Conservation (phyloP, 805 yeast genomes). For the Dipodascus albidus region DNA sequence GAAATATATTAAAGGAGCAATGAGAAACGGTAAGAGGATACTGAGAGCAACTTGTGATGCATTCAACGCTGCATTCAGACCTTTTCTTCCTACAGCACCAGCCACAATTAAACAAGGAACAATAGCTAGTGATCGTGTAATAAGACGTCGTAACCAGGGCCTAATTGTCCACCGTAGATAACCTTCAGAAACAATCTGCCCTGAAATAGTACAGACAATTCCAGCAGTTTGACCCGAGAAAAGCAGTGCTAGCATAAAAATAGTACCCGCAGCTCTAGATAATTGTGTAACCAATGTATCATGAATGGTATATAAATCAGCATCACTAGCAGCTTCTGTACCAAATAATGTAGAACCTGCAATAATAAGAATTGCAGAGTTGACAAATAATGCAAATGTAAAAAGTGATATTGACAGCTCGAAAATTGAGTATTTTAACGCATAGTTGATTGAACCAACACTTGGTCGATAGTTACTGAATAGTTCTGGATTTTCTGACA, state of each 20-base stretch:
- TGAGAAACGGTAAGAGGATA: conserved; percentile 67
- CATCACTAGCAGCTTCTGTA: conserved; percentile 51
- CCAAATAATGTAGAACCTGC: not conserved
- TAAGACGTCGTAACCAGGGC: conserved; percentile 72
- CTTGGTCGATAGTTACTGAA: conserved; percentile 56
- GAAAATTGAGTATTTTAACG: conserved; percentile 57
- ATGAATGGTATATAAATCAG: conserved; percentile 74
- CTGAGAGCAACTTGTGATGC: conserved; percentile 78
- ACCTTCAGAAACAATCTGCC: conserved; percentile 88
- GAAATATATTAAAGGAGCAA: conserved; percentile 77
- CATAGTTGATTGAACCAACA: conserved; percentile 53
- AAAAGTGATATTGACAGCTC: conserved; percentile 64
- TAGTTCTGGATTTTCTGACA: conserved; percentile 25
- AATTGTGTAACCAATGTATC: conserved; percentile 45
- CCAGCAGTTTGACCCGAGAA: conserved; percentile 89
- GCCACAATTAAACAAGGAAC: conserved; percentile 72
- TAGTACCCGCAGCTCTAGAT: conserved; percentile 69
- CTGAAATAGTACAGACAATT: conserved; percentile 85
- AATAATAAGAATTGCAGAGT: conserved; percentile 31
- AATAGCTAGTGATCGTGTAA: conserved; percentile 69
- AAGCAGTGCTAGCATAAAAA: conserved; percentile 75
- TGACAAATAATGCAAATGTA: conserved; percentile 77
- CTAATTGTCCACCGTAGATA: conserved; percentile 68
- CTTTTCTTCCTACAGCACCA: conserved; percentile 58
- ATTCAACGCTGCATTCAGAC: conserved; percentile 61